Evolutionary conservation across 2,329 filamentous ascomycete genomes (phyloP), one percentile per base, ranked within the genome.

Genomic region (Phaeosphaeriaceae sp.): DNA sequence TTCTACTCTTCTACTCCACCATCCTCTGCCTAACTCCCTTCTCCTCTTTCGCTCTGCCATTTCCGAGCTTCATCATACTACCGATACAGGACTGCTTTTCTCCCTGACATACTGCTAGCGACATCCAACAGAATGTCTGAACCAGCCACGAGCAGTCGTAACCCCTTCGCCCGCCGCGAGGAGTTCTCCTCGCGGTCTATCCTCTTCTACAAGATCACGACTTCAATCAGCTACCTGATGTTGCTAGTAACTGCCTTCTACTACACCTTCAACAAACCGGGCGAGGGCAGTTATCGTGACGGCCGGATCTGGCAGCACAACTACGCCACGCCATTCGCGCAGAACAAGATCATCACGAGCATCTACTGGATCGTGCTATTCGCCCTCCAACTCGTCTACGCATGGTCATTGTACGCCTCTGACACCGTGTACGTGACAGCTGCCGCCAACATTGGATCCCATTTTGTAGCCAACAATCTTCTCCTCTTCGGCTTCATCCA

Each of bases 391-490:
- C 76, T 87, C 44, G 85, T 83, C 61, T 96, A 95, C 73, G 79
- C 92, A 51, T 83, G 81, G 63, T 85, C 90, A 64, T 84, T 96
- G 58, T 95, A 91, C 79, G 87, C 85, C 38, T 78, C 79, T 58
- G 83, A 87, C 60, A 68, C 79, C 37, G 82, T 83, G 21, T 79
- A 83, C 44, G 83, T 90, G 56, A 83, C 84, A 52, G 81, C 85
- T 13, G 89, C 91, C 17, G 88, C 87, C 58, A 86, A 89, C 59
- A 87, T 95, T 12, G 91, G 89, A 52, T 83, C 84, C 61, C 90
- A 96, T 78, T 96, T 93, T 74, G 91, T 95, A 71, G 70, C 88
- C 63, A 89, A 91, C 81, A 96, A 96, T 74, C 77, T 96, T 34
- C 81, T 96, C 52, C 84, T 91, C 72, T 88, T 92, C 60, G 85